phyloP scores from a whole-genome alignment of 345 rosid genomes.

The Cardamine resedifolia region DNA sequence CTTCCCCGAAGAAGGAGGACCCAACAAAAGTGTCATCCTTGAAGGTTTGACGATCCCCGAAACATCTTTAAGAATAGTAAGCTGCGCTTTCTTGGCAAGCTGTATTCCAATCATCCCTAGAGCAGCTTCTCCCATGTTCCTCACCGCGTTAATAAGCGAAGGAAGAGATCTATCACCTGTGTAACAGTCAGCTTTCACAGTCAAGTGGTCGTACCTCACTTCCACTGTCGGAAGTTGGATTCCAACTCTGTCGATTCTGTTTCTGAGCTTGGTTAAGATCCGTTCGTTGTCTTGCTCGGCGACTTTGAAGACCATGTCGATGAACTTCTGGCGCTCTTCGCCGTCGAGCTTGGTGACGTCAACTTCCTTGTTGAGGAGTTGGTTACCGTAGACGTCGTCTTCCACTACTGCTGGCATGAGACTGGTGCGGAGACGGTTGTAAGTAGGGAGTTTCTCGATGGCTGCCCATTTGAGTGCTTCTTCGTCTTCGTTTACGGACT shows the following conservation, averaged over 20 bases:
- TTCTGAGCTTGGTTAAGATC: slow-evolving; percentile 70
- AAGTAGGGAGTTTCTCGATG: slow-evolving; percentile 84
- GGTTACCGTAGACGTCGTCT: slow-evolving; percentile 40
- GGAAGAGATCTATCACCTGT: slow-evolving; percentile 79
- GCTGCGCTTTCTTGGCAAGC: slow-evolving; percentile 55
- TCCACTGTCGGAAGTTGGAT: slow-evolving; percentile 73
- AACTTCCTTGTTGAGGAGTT: slow-evolving; percentile 47
- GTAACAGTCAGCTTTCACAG: slow-evolving; percentile 63
- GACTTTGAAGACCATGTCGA: slow-evolving; percentile 68
- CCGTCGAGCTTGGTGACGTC: slow-evolving; percentile 76
- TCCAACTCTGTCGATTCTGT: slow-evolving; percentile 78
- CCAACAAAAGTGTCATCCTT: slow-evolving; percentile 71
- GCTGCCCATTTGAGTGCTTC: slow-evolving; percentile 98
- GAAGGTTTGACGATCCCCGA: slow-evolving; percentile 71
- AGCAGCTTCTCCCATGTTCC: slow-evolving; percentile 59
- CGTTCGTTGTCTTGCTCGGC: slow-evolving; percentile 87
- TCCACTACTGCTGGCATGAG: slow-evolving; percentile 58
- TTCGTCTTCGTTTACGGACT: slow-evolving; percentile 64
- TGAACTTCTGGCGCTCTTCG: slow-evolving; percentile 64
- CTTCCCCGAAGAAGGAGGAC: slow-evolving; percentile 92
- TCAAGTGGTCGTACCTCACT: slow-evolving; percentile 60
- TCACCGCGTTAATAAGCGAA: slow-evolving; percentile 55
- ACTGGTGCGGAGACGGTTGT: slow-evolving; percentile 70
- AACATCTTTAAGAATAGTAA: slow-evolving; percentile 68
- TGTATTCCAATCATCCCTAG: slow-evolving; percentile 56